Base-by-base conservation (phyloP, 1,139 yeast genomes). In the Suhomyces ambrosiae region DNA sequence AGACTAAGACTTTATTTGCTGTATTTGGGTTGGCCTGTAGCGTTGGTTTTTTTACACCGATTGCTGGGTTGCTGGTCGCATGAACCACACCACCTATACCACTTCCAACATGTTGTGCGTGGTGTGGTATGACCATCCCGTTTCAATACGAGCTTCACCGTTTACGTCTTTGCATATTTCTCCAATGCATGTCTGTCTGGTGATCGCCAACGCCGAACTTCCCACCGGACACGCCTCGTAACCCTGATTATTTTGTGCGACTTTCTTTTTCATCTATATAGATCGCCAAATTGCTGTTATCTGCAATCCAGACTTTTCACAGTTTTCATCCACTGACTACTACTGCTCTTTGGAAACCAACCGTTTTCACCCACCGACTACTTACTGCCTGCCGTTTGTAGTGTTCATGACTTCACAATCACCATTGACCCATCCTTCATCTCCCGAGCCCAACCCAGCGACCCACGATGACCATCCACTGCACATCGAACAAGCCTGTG, bases 401-500 rank as follows among this genome's bases (percentile, higher is more conserved):
- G 17, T 6, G 9, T 25, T 12, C 27, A 32, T 23, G 30, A 23
- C 35, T 2, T 27, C 26, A 8, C 24, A 23, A 24, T 16, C 11
- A 32, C 17, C 29, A 21, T 26, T 24, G 19, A 12, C 26, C 13
- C 19, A 32, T 19, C 23, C 22, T 9, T 14, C 22, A 9, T 14
- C 40, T 14, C 9, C 35, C 16, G 14, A 30, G 13, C 18, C 30
- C 11, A 7, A 13, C 27, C 22, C 15, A 24, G 29, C 19, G 33
- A 29, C 48, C n/a, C n/a, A n/a, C 41, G 28, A 35, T 16, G 33
- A 34, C 6, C 33, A 30, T 11, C 38, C 33, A 9, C 33, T 26
- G 34, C 41, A 52, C 21, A 69, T 71, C 33, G 76, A 71, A 54
- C 77, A 71, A 54, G 77, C 77, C 23, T 78, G 83, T 53, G 83